These are phyloP conservation scores for Syzygium malaccense DNA, from an alignment of 441 rosid genomes.

Conservation along the genomic window DNA sequence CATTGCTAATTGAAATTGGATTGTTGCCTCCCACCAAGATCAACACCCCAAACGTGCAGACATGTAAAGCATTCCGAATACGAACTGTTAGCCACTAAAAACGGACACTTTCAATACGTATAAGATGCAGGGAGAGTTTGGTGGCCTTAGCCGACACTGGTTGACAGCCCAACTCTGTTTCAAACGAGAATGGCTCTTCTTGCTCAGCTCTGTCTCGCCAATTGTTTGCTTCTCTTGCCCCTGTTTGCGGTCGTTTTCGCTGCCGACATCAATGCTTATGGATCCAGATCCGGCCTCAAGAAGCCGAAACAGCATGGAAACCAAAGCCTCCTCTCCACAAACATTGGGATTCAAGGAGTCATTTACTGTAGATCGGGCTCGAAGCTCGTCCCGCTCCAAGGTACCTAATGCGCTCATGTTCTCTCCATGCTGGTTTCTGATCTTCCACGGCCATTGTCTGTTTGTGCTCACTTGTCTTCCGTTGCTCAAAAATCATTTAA, in stretches of 20 bases:
- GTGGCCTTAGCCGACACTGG: background rate
- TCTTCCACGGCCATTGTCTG: background rate
- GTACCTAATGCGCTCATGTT: background rate
- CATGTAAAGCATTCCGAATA: background rate
- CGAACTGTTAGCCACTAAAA: background rate
- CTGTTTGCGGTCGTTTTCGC: background rate
- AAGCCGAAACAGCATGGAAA: background rate
- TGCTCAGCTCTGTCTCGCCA: background rate
- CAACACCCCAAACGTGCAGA: background rate
- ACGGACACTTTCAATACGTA: background rate
- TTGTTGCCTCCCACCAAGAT: background rate
- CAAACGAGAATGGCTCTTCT: background rate
- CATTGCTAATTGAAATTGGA: background rate
- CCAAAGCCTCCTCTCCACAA: background rate
- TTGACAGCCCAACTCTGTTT: background rate
- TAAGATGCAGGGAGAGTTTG: background rate
- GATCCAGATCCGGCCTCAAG: background rate
- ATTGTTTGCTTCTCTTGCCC: background rate
- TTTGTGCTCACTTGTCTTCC: background rate
- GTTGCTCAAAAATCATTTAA: background rate
- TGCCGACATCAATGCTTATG: background rate
- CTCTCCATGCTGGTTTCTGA: background rate
- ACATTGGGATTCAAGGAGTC: background rate
- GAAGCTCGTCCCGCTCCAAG: background rate
- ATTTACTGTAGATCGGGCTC: background rate